Evolutionary conservation across 257 asterid genomes (phyloP).

Genomic region (Solanum phureja): DNA sequence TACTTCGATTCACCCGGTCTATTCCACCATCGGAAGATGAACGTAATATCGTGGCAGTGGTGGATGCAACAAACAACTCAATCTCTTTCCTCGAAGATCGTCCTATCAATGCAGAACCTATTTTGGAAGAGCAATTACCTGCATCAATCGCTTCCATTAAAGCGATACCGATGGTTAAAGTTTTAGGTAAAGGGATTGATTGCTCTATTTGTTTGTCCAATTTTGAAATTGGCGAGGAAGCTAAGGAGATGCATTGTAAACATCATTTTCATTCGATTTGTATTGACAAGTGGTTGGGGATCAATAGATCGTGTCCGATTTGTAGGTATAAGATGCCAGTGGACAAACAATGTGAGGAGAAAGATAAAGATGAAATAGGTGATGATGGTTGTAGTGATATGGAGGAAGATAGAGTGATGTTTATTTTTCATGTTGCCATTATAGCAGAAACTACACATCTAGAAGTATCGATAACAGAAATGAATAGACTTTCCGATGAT

Average conservation of each 20-base stretch:
- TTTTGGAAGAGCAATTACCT: background rate
- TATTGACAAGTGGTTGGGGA: background rate
- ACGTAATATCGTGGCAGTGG: background rate
- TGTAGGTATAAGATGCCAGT: constrained; percentile 9
- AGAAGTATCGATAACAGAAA: background rate
- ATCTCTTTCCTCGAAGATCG: background rate
- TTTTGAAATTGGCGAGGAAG: background rate
- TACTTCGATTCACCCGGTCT: background rate
- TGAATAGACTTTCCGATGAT: background rate
- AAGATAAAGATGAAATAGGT: too few species aligned
- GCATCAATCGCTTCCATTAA: background rate
- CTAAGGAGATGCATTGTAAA: background rate
- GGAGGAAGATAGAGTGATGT: background rate
- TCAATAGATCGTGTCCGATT: background rate
- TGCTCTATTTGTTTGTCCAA: background rate
- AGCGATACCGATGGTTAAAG: too few species aligned
- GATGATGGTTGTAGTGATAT: too few species aligned
- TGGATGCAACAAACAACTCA: background rate
- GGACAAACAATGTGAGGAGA: too few species aligned
- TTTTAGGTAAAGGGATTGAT: background rate
- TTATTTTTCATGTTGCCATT: background rate
- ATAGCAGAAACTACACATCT: background rate
- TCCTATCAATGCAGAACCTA: background rate
- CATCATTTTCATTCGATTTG: background rate
- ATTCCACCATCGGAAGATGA: background rate